A percentile compares a stretch with the other conserved stretches of the same genome.
Conservation (phyloP, 345 rosid species). For the Crucihimalaya himalaica region DNA sequence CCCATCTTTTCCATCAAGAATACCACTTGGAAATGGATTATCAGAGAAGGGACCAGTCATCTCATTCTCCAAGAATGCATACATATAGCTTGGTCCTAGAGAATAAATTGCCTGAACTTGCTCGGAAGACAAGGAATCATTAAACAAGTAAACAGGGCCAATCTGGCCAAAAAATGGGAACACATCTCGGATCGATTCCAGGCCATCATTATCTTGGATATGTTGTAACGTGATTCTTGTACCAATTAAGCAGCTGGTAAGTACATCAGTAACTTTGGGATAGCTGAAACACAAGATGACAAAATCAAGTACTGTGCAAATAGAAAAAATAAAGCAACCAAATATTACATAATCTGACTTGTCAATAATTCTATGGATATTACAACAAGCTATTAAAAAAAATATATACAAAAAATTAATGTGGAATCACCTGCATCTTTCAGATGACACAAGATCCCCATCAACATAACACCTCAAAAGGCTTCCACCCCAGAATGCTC, state of each 20-base stretch:
- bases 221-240: conserved; percentile 57
- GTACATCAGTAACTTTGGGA: conserved; percentile 77
- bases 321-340: conserved; percentile 10
- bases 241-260: conserved; percentile 79
- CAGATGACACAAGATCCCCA: conserved; percentile 86
- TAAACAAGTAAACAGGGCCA: conserved; percentile 87
- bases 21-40: conserved; percentile 66
- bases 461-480: conserved; percentile 78
- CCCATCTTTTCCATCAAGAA: conserved; percentile 91
- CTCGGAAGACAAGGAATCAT: conserved; percentile 82
- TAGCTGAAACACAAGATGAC: conserved; percentile 59
- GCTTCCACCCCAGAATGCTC: conserved; percentile 98
- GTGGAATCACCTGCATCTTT: conserved; percentile 83
- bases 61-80: conserved; percentile 85
- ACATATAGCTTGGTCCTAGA: conserved; percentile 97
- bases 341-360: conserved; percentile 11
- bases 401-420: not conserved
- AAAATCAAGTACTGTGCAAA: conserved; percentile 9
- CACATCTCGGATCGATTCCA: conserved; percentile 52
- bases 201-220: conserved; percentile 57
- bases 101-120: conserved; percentile 74
- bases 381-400: conserved; percentile 21
- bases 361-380: conserved; percentile 23
- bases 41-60: conserved; percentile 52
- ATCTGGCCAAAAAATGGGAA: conserved; percentile 84